Percentiles rank a stretch among this genome's conserved stretches.
These are phyloP conservation scores for Fusarium brachygibbosum DNA, from an alignment of 2,329 filamentous ascomycete species.

Conservation along the genomic window DNA sequence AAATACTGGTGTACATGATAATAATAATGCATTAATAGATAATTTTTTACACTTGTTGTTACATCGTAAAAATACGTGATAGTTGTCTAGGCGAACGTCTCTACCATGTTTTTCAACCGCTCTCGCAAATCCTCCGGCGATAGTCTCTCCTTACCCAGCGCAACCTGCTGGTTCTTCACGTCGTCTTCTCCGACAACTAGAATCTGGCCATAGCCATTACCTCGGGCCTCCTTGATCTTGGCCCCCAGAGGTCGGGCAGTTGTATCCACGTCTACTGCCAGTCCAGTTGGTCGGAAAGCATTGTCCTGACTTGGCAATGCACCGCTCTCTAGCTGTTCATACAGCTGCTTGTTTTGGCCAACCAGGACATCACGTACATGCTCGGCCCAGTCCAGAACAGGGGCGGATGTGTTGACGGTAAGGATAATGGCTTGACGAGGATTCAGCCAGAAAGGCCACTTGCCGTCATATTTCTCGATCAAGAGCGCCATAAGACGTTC, in stretches of 20 bases:
- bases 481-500: constrained; percentile 88
- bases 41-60: constrained; percentile 15
- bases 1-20: constrained; percentile 4
- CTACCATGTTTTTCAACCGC: constrained; percentile 61
- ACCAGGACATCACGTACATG: constrained; percentile 64
- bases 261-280: constrained; percentile 78
- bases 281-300: constrained; percentile 68
- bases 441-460: constrained; percentile 91
- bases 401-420: constrained; percentile 74
- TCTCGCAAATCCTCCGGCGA: constrained; percentile 60
- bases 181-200: constrained; percentile 79
- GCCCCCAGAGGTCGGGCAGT: constrained; percentile 72
- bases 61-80: constrained; percentile 9
- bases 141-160: constrained; percentile 58
- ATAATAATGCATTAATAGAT: constrained; percentile 22
- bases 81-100: constrained; percentile 61
- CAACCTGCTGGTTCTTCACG: constrained; percentile 69
- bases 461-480: constrained; percentile 84
- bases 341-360: constrained; percentile 57
- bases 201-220: constrained; percentile 79
- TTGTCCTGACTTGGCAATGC: constrained; percentile 54
- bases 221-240: constrained; percentile 80
- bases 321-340: constrained; percentile 53
- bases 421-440: constrained; percentile 82
- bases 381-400: constrained; percentile 65